A percentile compares a stretch with the other conserved stretches of the same genome.
These are phyloP conservation scores for Hyaloraphidium curvatum DNA, from an alignment of 192 early-diverging fungal species.

Conservation along the genomic window DNA sequence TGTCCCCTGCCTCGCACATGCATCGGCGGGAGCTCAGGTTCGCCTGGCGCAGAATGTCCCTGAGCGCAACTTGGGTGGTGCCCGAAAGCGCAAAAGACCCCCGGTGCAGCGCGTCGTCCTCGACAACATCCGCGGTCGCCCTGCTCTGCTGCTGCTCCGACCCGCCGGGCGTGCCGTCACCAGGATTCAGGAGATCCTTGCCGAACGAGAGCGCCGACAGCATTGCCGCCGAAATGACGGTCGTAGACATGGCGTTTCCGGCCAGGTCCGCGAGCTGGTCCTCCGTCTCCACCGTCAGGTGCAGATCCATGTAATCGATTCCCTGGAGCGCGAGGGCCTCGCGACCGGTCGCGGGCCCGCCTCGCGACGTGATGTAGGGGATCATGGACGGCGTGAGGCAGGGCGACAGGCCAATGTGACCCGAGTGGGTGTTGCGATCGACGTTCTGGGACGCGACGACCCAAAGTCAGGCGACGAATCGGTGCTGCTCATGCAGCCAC, in stretches of 20 bases:
- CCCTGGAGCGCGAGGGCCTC: slow-evolving; percentile 24
- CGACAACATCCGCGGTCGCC: too few species aligned
- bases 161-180: too few species aligned
- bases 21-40: slow-evolving; percentile 11
- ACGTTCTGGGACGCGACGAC: slow-evolving; percentile 26
- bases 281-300: slow-evolving; percentile 20
- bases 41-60: slow-evolving; percentile 8
- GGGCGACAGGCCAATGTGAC: slow-evolving; percentile 13
- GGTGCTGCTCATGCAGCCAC: too few species aligned
- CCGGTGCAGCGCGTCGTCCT: too few species aligned
- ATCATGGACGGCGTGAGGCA: slow-evolving; percentile 24
- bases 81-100: too few species aligned
- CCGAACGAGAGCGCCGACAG: slow-evolving; percentile 16
- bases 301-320: slow-evolving; percentile 18
- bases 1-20: slow-evolving; percentile 20
- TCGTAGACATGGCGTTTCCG: slow-evolving; percentile 27
- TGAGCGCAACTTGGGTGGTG: not conserved
- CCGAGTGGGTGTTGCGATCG: slow-evolving; percentile 14
- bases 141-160: not conserved
- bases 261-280: slow-evolving; percentile 23
- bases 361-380: slow-evolving; percentile 21
- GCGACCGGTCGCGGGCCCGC: slow-evolving; percentile 20
- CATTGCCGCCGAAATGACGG: slow-evolving; percentile 22
- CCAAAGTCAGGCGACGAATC: too few species aligned
- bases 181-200: not conserved